These are phyloP conservation scores for Pestalotiopsis fici DNA, from an alignment of 2,329 filamentous ascomycete genomes.

Conservation along the genomic window DNA sequence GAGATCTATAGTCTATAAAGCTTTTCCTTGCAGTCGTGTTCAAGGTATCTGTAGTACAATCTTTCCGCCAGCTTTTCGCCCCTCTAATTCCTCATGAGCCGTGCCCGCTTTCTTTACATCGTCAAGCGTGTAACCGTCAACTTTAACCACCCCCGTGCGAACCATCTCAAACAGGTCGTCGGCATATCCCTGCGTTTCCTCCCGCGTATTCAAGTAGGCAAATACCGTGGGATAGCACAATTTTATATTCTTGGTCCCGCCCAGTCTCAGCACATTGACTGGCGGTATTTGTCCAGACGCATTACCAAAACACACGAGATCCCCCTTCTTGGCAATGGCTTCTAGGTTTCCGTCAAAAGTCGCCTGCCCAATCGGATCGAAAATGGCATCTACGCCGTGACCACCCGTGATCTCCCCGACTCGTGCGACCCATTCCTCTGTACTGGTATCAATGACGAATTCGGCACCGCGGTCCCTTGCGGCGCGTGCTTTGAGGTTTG, in stretches of 20 bases:
- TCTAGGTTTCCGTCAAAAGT: neutral
- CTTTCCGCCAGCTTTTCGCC: neutral
- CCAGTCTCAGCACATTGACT: neutral
- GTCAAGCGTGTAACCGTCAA: neutral
- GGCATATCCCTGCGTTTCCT: neutral
- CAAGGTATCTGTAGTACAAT: neutral
- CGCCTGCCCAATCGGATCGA: neutral
- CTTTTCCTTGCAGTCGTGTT: neutral
- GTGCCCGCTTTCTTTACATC: neutral
- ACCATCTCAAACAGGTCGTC: constrained; percentile 1
- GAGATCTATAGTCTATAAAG: neutral
- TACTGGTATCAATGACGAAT: constrained; percentile 64
- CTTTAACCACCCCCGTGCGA: neutral
- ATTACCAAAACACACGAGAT: neutral
- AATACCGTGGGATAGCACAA: neutral
- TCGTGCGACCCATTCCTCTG: constrained; percentile 60
- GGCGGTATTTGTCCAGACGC: neutral
- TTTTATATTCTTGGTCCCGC: neutral
- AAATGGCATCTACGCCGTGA: constrained; percentile 74
- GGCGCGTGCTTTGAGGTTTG: constrained; percentile 69
- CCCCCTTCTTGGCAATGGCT: neutral
- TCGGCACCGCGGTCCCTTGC: constrained; percentile 72
- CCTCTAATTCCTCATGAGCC: neutral
- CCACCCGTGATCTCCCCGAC: constrained; percentile 72
- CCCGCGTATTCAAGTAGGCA: neutral